These are phyloP conservation scores for Gossypium schwendimanii DNA, from an alignment of 441 rosid genomes.

Conservation along the genomic window DNA sequence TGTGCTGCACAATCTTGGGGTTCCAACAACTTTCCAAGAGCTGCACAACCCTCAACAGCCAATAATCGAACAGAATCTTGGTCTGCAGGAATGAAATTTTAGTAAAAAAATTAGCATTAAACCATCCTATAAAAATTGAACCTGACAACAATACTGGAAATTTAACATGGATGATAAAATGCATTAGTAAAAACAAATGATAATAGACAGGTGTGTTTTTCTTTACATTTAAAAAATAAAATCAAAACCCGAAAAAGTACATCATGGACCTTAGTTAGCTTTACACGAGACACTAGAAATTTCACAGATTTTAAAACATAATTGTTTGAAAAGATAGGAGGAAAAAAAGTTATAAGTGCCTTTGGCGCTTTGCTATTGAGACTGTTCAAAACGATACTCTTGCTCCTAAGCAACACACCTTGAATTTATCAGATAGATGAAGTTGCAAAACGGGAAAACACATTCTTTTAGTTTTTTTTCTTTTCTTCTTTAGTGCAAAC, in stretches of 20 bases:
- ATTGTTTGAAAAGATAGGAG: not conserved
- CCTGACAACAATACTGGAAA: not conserved
- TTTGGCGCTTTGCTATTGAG: not conserved
- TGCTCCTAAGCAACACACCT: not conserved
- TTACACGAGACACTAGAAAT: not conserved
- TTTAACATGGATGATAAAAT: not conserved
- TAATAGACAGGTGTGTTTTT: not conserved
- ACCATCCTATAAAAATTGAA: not conserved
- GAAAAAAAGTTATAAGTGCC: not conserved
- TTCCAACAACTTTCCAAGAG: conserved; percentile 92
- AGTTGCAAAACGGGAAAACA: not conserved
- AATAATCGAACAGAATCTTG: conserved; percentile 96
- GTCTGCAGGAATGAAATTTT: conserved; percentile 35
- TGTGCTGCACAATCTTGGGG: conserved; percentile 89
- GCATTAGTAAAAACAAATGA: not conserved
- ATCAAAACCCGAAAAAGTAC: not conserved
- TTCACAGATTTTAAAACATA: not conserved
- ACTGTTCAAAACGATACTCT: not conserved
- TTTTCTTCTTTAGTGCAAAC: not conserved
- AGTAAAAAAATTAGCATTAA: not conserved
- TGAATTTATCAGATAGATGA: not conserved
- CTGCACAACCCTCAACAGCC: conserved; percentile 98
- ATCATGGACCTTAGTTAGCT: not conserved
- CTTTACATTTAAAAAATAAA: not conserved
- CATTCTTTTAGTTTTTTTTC: too few species aligned